Conservation (phyloP, 2,329 filamentous ascomycete species). For the Periconia digitata region DNA sequence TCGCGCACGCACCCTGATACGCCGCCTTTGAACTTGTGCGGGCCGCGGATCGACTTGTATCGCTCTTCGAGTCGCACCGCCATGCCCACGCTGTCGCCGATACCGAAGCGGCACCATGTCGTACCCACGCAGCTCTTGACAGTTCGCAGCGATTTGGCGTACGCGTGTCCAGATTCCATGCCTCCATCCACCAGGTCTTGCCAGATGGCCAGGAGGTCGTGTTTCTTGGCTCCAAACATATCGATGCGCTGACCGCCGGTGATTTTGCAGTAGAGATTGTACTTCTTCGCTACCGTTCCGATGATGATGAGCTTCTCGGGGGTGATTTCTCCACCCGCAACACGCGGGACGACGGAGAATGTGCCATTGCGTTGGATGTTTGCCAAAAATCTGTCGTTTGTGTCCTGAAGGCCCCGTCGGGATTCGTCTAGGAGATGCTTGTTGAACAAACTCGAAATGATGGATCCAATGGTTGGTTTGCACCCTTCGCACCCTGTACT, state of each 20-base stretch:
- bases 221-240: constrained; percentile 87
- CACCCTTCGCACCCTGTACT: constrained; percentile 85
- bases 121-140: constrained; percentile 92
- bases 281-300: constrained; percentile 81
- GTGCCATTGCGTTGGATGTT: constrained; percentile 93
- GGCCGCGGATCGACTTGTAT: constrained; percentile 86
- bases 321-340: constrained; percentile 84
- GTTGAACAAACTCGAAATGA: constrained; percentile 82
- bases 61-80: constrained; percentile 84
- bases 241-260: constrained; percentile 91
- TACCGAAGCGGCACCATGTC: constrained; percentile 87
- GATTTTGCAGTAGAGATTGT: constrained; percentile 85
- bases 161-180: constrained; percentile 88
- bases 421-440: constrained; percentile 74
- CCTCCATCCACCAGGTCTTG: constrained; percentile 76
- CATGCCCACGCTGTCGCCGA: constrained; percentile 90
- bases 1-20: constrained; percentile 91
- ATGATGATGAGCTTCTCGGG: constrained; percentile 83
- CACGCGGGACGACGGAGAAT: constrained; percentile 82
- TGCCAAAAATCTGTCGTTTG: constrained; percentile 83
- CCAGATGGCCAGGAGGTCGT: constrained; percentile 84
- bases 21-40: constrained; percentile 89
- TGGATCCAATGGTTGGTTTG: constrained; percentile 79
- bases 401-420: constrained; percentile 78
- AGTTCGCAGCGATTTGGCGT: constrained; percentile 84